phyloP scores from a whole-genome alignment of 768 basidiomycete genomes.

The Pulveroboletus sp. region DNA sequence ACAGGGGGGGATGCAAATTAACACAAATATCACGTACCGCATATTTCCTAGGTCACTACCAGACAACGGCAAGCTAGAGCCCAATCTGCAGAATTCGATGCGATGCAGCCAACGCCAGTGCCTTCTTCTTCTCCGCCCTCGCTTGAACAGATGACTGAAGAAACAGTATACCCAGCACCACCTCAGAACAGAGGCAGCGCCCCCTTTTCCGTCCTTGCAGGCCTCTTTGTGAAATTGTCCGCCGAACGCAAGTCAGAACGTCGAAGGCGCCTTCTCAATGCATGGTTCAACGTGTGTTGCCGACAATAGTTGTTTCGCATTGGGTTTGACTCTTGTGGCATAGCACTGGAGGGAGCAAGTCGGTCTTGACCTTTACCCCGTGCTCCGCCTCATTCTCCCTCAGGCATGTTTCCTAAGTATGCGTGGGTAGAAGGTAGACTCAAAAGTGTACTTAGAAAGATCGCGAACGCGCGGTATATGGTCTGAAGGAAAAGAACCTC shows the following conservation, averaged over 20 bases:
- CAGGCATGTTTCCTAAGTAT: constrained; percentile 48
- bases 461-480: constrained; percentile 86
- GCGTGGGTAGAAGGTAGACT: neutral
- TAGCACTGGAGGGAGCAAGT: constrained; percentile 85
- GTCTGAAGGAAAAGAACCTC: constrained; percentile 90
- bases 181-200: constrained; percentile 65
- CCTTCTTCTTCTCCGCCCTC: constrained; percentile 55
- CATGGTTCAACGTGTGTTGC: constrained; percentile 74
- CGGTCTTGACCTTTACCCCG: constrained; percentile 85
- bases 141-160: constrained; percentile 25
- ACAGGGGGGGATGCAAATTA: constrained; percentile 4
- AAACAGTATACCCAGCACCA: constrained; percentile 44
- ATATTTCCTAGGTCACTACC: neutral
- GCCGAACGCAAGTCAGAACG: constrained; percentile 71
- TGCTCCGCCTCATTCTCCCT: constrained; percentile 83
- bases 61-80: neutral
- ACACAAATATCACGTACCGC: constrained; percentile 20
- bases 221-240: constrained; percentile 72
- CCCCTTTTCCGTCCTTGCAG: constrained; percentile 62
- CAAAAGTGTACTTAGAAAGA: constrained; percentile 64
- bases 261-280: constrained; percentile 59
- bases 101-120: constrained; percentile 65
- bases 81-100: constrained; percentile 1
- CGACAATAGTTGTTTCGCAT: neutral
- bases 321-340: constrained; percentile 12